phyloP scores from a whole-genome alignment of 1,284 basidiomycete genomes.

The Rhodotorula sp. region DNA sequence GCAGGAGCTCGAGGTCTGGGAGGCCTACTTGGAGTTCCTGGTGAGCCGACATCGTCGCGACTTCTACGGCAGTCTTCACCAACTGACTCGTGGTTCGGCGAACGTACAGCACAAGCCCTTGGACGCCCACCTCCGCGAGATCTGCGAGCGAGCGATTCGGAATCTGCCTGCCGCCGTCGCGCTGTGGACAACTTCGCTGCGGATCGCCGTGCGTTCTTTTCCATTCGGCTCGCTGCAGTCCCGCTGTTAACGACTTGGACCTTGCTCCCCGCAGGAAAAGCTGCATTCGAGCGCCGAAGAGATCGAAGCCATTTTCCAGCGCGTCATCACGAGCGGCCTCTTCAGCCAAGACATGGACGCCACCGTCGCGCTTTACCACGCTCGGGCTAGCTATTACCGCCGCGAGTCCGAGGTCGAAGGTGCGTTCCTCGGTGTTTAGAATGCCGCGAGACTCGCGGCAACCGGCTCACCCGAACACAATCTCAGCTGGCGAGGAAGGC shows the following conservation, averaged over 20 bases:
- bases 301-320: slow-evolving; percentile 30
- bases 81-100: neutral
- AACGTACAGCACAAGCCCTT: slow-evolving; percentile 11
- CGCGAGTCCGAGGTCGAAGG: slow-evolving; percentile 28
- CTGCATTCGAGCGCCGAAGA: slow-evolving; percentile 13
- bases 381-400: slow-evolving; percentile 59
- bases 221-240: too few relatives aligned
- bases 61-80: too few relatives aligned
- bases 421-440: neutral
- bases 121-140: slow-evolving; percentile 9
- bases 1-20: slow-evolving; percentile 30
- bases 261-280: slow-evolving; percentile 22
- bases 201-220: slow-evolving; percentile 43
- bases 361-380: slow-evolving; percentile 64
- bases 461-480: neutral
- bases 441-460: neutral
- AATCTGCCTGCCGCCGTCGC: slow-evolving; percentile 68
- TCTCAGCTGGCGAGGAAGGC: slow-evolving; percentile 11
- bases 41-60: slow-evolving; percentile 3
- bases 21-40: slow-evolving; percentile 30
- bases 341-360: slow-evolving; percentile 58
- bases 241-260: neutral
- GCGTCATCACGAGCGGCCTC: slow-evolving; percentile 42
- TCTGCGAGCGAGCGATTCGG: slow-evolving; percentile 56
- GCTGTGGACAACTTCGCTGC: slow-evolving; percentile 70